Conservation (phyloP, 2,329 filamentous ascomycete species). For the Sporothrix curviconia region DNA sequence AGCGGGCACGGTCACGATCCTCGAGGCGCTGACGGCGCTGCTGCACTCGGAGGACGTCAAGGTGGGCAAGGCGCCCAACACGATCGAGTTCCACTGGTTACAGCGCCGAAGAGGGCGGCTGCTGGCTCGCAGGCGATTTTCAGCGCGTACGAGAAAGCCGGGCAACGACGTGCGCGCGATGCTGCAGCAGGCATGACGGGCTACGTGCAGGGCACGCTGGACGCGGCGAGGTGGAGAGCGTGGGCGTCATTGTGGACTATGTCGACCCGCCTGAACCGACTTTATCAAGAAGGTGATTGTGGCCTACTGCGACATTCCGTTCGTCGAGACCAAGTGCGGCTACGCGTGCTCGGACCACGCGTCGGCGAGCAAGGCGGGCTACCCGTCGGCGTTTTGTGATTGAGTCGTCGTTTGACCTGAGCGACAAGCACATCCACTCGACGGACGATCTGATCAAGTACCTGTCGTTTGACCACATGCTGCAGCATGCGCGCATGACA, state of each 20-base stretch:
- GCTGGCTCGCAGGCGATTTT: conserved; percentile 85
- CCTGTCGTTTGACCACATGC: conserved; percentile 59
- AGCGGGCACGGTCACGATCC: conserved; percentile 85
- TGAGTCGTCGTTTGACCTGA: conserved; percentile 52
- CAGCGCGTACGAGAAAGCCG: conserved; percentile 64
- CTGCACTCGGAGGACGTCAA: conserved; percentile 65
- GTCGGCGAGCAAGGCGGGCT: conserved; percentile 59
- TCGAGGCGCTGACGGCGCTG: conserved; percentile 80
- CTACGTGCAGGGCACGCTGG: conserved; percentile 73
- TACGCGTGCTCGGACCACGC: conserved; percentile 63
- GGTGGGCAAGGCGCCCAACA: conserved; percentile 69
- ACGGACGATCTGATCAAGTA: conserved; percentile 65
- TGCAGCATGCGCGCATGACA: conserved; percentile 53
- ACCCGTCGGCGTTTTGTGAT: conserved; percentile 60
- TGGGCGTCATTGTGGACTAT: conserved; percentile 89
- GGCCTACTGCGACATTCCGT: conserved; percentile 73
- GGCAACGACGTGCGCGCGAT: conserved; percentile 81
- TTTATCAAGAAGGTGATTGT: conserved; percentile 89
- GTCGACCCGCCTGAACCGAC: conserved; percentile 73
- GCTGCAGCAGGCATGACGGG: conserved; percentile 98
- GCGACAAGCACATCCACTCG: conserved; percentile 66
- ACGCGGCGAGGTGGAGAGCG: conserved; percentile 73
- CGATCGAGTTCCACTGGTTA: conserved; percentile 97
- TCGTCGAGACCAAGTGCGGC: conserved; percentile 44
- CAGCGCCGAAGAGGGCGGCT: conserved; percentile 80